Percentiles rank a stretch among this genome's conserved stretches.
Conservation (phyloP, 768 basidiomycete species). For the Dictyophora rubrovolvata region DNA sequence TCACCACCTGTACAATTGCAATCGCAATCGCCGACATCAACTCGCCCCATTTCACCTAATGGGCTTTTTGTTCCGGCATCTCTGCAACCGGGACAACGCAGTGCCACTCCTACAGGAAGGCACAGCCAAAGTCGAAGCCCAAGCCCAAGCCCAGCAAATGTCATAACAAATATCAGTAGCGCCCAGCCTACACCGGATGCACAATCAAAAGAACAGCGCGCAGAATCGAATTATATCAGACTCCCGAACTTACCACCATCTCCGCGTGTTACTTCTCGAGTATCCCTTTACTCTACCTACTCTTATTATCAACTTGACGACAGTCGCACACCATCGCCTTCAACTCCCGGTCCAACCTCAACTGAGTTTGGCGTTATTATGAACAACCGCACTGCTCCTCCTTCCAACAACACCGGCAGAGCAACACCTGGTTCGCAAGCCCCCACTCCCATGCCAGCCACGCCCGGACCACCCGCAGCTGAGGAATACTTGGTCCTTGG, state of each 20-base stretch:
- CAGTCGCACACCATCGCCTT: conserved; percentile 2
- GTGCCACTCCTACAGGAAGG: not conserved
- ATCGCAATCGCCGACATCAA: conserved; percentile 7
- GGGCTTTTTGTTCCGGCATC: not conserved
- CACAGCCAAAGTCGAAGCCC: not conserved
- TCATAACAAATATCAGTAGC: not conserved
- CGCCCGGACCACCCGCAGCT: conserved; percentile 27
- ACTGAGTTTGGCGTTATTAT: conserved; percentile 15
- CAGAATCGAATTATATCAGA: conserved; percentile 5
- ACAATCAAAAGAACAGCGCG: no score
- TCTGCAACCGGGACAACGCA: not conserved
- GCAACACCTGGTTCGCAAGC: not conserved
- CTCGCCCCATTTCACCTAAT: not conserved
- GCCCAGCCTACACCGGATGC: not conserved
- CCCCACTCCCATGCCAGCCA: conserved; percentile 3
- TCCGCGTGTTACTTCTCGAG: conserved; percentile 28
- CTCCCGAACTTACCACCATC: conserved; percentile 21
- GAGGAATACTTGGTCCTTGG: conserved; percentile 68
- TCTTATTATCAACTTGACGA: conserved; percentile 56
- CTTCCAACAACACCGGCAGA: conserved; percentile 9
- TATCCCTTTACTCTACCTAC: conserved; percentile 49
- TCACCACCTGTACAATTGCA: conserved; percentile 27
- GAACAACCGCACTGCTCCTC: conserved; percentile 10
- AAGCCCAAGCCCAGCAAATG: not conserved
- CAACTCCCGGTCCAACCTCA: conserved; percentile 34